Conservation (phyloP, 164 flowering plant genomes). For the Piper longum region DNA sequence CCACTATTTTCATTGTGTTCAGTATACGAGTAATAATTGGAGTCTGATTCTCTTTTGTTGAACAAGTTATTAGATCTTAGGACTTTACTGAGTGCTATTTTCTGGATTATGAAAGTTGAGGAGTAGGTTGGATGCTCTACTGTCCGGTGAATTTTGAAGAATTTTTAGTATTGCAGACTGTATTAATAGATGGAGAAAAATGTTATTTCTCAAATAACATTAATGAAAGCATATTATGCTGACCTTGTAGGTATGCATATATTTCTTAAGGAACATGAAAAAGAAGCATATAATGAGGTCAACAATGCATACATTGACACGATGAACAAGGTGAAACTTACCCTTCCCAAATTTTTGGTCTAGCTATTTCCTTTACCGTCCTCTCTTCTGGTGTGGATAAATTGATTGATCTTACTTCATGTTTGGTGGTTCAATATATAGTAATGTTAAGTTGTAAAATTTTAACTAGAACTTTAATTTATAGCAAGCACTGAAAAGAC, state of each 20-base stretch:
- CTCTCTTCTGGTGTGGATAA: not conserved
- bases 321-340: constrained; percentile 63
- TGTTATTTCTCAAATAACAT: too few relatives aligned
- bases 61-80: not conserved
- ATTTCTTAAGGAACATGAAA: constrained; percentile 91
- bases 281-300: constrained; percentile 70
- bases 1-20: not conserved
- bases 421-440: too few relatives aligned
- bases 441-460: too few relatives aligned
- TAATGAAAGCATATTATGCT: constrained; percentile 1
- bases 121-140: not conserved
- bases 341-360: not conserved
- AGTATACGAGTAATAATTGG: not conserved
- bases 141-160: not conserved
- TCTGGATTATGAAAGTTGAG: not conserved
- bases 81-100: not conserved
- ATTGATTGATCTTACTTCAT: not conserved
- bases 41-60: not conserved
- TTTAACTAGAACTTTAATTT: too few relatives aligned
- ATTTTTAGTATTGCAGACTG: too few relatives aligned
- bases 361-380: not conserved
- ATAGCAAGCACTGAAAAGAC: too few relatives aligned
- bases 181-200: too few relatives aligned
- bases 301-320: constrained; percentile 91
- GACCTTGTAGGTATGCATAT: constrained; percentile 44